These are phyloP conservation scores for Trametes sanguinea DNA, from an alignment of 768 basidiomycete genomes.

Conservation along the genomic window DNA sequence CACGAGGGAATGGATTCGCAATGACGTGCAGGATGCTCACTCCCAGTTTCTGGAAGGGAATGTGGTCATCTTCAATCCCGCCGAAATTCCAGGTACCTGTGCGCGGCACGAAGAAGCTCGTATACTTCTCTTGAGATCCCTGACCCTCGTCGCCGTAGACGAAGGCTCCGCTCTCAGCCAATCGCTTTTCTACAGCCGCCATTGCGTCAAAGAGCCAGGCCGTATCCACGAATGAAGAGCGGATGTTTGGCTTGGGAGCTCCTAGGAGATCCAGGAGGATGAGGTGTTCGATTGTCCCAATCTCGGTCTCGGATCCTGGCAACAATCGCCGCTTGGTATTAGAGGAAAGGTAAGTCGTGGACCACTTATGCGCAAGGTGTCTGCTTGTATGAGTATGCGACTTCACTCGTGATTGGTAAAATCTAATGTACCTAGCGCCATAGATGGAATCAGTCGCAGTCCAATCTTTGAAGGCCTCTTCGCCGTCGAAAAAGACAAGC, in stretches of 20 bases:
- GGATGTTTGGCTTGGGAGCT: constrained; percentile 68
- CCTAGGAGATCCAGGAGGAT: constrained; percentile 94
- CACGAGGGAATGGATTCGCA: constrained; percentile 80
- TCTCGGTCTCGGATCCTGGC: constrained; percentile 51
- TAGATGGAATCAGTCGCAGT: constrained; percentile 89
- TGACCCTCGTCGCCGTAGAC: constrained; percentile 45
- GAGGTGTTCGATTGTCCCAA: constrained; percentile 84
- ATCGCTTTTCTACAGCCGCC: constrained; percentile 65
- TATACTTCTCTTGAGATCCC: constrained; percentile 48
- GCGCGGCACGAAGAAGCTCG: constrained; percentile 69
- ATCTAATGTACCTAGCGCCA: constrained; percentile 75
- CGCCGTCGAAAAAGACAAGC: constrained; percentile 95
- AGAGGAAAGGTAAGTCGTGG: constrained; percentile 61
- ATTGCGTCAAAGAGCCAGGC: constrained; percentile 91
- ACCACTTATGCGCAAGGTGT: constrained; percentile 89
- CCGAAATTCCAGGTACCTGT: constrained; percentile 42
- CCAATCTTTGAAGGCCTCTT: constrained; percentile 94
- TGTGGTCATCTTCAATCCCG: constrained; percentile 89
- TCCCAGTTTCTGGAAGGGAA: constrained; percentile 82
- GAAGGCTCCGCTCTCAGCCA: constrained; percentile 68
- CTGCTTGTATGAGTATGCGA: constrained; percentile 41
- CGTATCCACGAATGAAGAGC: constrained; percentile 83
- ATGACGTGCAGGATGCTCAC: constrained; percentile 92
- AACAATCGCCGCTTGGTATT: constrained; percentile 60
- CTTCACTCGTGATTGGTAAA: background rate